Percentiles rank a stretch among this genome's conserved stretches.
Conservation (phyloP, 805 yeast genomes). For the Candida michaelii region DNA sequence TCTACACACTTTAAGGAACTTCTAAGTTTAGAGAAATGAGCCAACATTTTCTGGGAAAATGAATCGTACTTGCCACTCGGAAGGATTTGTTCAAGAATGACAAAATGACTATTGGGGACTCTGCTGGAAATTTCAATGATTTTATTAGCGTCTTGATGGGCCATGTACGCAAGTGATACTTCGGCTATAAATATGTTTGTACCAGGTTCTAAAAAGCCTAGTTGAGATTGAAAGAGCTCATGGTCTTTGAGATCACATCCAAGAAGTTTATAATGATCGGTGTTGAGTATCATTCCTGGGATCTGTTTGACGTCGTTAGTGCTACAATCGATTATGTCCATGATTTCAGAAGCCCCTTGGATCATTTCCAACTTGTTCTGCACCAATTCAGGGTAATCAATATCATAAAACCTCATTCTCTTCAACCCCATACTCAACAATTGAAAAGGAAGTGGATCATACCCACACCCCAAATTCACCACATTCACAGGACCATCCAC, state of each 20-base stretch:
- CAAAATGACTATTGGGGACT: conserved; percentile 52
- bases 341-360: conserved; percentile 46
- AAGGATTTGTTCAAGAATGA: conserved; percentile 68
- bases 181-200: conserved; percentile 71
- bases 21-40: conserved; percentile 63
- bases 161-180: conserved; percentile 81
- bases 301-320: too few relatives aligned
- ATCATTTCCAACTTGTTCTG: conserved; percentile 53
- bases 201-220: conserved; percentile 19
- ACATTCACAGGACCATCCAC: conserved; percentile 27
- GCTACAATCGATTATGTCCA: too few relatives aligned
- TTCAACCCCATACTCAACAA: conserved; percentile 35
- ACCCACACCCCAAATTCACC: conserved; percentile 80
- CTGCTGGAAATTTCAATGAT: conserved; percentile 51
- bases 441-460: conserved; percentile 45
- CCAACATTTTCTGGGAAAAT: conserved; percentile 72
- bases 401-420: conserved; percentile 53
- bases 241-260: conserved; percentile 67
- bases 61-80: conserved; percentile 65
- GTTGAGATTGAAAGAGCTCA: conserved; percentile 29
- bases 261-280: conserved; percentile 52
- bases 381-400: conserved; percentile 74
- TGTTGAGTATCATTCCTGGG: conserved; percentile 20
- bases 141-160: conserved; percentile 60
- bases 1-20: conserved; percentile 70